Evolutionary conservation across 345 rosid species (phyloP).

Genomic region (Salix viminalis): DNA sequence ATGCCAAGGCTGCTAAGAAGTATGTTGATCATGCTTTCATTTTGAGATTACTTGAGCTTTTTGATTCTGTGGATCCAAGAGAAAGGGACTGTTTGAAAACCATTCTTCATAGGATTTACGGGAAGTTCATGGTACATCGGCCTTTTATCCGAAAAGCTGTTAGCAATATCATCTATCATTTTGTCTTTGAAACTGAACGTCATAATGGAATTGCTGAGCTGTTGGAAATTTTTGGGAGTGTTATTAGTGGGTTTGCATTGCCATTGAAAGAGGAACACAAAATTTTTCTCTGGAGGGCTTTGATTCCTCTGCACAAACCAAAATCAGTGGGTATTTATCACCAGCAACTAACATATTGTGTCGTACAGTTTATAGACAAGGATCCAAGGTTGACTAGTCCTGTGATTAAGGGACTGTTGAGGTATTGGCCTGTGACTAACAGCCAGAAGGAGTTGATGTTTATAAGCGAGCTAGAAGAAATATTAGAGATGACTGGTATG

Average conservation of each 20-base stretch:
- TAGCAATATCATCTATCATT: slow-evolving; percentile 61
- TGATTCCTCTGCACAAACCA: slow-evolving; percentile 76
- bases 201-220: slow-evolving; percentile 74
- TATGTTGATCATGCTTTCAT: slow-evolving; percentile 60
- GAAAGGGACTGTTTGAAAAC: slow-evolving; percentile 78
- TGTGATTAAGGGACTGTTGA: slow-evolving; percentile 62
- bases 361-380: slow-evolving; percentile 66
- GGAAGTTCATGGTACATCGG: slow-evolving; percentile 70
- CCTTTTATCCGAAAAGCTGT: slow-evolving; percentile 68
- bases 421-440: slow-evolving; percentile 76
- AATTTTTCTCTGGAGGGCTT: slow-evolving; percentile 51
- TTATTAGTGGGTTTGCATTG: slow-evolving; percentile 72
- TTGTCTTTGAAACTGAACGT: slow-evolving; percentile 67
- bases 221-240: slow-evolving; percentile 74
- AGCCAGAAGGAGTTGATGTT: slow-evolving; percentile 89
- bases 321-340: slow-evolving; percentile 66
- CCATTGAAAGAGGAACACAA: slow-evolving; percentile 79
- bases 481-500: slow-evolving; percentile 58
- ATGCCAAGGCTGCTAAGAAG: slow-evolving; percentile 66
- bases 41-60: slow-evolving; percentile 59
- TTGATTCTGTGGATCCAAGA: slow-evolving; percentile 77
- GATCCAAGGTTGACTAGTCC: slow-evolving; percentile 54
- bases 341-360: slow-evolving; percentile 69
- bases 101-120: slow-evolving; percentile 62
- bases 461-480: slow-evolving; percentile 76